Evolutionary conservation across 768 basidiomycete genomes (phyloP).

Genomic region (Jaapia argillacea): DNA sequence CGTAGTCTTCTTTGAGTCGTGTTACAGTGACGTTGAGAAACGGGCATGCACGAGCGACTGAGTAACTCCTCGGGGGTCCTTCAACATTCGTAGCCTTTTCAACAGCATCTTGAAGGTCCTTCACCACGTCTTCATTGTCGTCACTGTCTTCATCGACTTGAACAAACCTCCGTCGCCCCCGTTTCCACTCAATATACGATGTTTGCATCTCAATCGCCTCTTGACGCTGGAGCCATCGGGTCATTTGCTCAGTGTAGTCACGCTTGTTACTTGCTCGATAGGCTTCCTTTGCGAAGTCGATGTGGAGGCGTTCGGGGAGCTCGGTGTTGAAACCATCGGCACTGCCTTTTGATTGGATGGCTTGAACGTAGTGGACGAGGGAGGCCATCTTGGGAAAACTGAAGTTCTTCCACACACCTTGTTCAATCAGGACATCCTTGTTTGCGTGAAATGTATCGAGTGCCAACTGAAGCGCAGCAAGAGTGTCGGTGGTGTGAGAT

Average conservation of each 20-base stretch:
- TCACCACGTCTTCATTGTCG: no score
- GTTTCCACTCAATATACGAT: constrained; percentile 20
- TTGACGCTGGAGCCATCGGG: constrained; percentile 21
- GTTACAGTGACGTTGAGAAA: no score
- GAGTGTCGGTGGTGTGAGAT: constrained; percentile 12
- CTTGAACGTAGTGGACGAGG: constrained; percentile 11
- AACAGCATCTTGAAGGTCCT: no score
- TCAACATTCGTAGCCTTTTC: no score
- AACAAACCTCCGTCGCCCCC: no score
- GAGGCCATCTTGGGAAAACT: constrained; percentile 21
- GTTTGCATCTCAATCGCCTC: constrained; percentile 21
- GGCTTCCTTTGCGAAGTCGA: constrained; percentile 27
- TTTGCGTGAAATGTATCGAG: constrained; percentile 14
- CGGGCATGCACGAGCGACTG: no score
- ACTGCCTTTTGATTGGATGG: constrained; percentile 12
- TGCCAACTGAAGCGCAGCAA: constrained; percentile 7
- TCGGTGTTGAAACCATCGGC: constrained; percentile 19
- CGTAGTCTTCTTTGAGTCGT: no score
- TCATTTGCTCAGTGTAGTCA: constrained; percentile 27
- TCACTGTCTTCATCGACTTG: no score
- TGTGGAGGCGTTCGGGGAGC: constrained; percentile 26
- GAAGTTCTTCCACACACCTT: constrained; percentile 15
- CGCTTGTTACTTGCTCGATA: constrained; percentile 17
- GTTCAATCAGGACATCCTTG: constrained; percentile 16
- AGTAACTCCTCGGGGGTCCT: no score